Percentiles rank a stretch among this genome's conserved stretches.
phyloP scores from a whole-genome alignment of 208 protist species.

The Leishmania arabica region DNA sequence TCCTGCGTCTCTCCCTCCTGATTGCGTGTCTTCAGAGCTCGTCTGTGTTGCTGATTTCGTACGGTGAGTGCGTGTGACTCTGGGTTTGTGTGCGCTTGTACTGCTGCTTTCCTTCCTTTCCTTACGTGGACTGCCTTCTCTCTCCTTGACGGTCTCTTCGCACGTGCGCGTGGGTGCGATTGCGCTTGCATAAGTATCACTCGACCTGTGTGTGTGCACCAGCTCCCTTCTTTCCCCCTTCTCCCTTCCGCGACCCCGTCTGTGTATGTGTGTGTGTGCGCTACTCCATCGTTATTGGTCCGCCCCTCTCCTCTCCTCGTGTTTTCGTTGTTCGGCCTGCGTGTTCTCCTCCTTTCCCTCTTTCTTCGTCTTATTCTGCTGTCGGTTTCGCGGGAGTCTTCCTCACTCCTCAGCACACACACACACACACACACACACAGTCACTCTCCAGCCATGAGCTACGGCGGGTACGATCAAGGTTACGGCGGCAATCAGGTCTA shows the following conservation, averaged over 20 bases:
- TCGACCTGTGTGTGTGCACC: neutral
- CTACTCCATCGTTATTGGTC: neutral
- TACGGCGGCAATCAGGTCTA: conserved; percentile 22
- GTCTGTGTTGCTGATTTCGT: neutral
- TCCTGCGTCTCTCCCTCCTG: neutral
- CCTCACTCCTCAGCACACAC: no score
- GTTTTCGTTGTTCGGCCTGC: neutral
- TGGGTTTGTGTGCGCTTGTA: neutral
- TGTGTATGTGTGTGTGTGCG: neutral
- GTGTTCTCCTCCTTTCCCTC: neutral
- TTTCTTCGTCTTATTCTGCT: neutral
- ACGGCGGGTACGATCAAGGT: conserved; percentile 24
- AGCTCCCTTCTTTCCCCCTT: conserved; percentile 1
- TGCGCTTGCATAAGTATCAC: neutral
- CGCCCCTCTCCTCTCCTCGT: neutral
- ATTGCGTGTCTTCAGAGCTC: neutral
- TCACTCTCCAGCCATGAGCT: conserved; percentile 20
- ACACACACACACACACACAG: neutral
- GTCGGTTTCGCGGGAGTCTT: neutral
- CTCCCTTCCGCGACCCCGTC: neutral
- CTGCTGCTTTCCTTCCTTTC: neutral
- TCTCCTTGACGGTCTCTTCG: neutral
- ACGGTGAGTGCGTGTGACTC: neutral
- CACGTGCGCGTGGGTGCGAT: neutral
- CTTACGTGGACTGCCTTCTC: neutral